Conservation (phyloP, 805 yeast species). For the Candida maesae region DNA sequence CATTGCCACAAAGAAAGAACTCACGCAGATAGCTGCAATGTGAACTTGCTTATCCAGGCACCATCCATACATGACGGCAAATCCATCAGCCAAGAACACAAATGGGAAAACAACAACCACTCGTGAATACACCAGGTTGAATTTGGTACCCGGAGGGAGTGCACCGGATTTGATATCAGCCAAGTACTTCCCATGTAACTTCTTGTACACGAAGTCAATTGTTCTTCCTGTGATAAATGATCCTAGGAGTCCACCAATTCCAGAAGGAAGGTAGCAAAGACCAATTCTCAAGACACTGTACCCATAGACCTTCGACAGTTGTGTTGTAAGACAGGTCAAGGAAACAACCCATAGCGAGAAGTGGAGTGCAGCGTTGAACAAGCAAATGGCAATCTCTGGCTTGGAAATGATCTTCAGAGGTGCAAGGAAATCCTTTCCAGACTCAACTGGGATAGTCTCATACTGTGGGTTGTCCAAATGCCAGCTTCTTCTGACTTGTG, state of each 20-base stretch:
- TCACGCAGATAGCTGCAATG: conserved; percentile 34
- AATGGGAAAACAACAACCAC: conserved; percentile 45
- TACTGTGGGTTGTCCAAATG: conserved; percentile 30
- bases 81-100: conserved; percentile 34
- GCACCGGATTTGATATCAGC: conserved; percentile 23
- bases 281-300: conserved; percentile 60
- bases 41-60: conserved; percentile 41
- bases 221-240: conserved; percentile 55
- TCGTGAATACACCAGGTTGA: conserved; percentile 55
- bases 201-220: conserved; percentile 43
- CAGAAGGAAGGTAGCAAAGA: conserved; percentile 71
- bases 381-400: conserved; percentile 42
- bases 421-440: conserved; percentile 29
- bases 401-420: conserved; percentile 42
- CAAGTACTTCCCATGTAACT: conserved; percentile 19
- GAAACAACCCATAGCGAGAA: conserved; percentile 69
- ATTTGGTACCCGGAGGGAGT: conserved; percentile 28
- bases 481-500: conserved; percentile 19
- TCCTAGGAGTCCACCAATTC: conserved; percentile 60
- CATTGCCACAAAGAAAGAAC: conserved; percentile 53
- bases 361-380: conserved; percentile 57
- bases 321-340: conserved; percentile 60
- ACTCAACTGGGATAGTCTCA: conserved; percentile 26
- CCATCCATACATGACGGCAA: conserved; percentile 68
- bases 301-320: conserved; percentile 45